Conservation (phyloP, 2,329 filamentous ascomycete genomes). For the Aspergillus intermedius region DNA sequence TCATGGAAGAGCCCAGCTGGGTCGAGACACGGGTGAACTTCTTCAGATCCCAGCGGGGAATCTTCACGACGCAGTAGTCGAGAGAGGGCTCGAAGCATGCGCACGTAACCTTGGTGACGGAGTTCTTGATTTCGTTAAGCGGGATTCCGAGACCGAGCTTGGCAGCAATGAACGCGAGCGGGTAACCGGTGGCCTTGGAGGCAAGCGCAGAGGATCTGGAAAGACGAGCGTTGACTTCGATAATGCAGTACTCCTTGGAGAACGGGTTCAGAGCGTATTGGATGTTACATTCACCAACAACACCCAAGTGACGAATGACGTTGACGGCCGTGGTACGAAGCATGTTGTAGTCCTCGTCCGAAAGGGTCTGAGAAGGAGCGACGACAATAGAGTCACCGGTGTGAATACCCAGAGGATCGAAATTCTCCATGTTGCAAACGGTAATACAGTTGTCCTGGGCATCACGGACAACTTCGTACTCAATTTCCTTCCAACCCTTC, state of each 20-base stretch:
- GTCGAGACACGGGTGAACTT: conserved; percentile 98
- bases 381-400: conserved; percentile 98
- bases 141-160: conserved; percentile 94
- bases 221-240: conserved; percentile 95
- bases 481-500: conserved; percentile 99
- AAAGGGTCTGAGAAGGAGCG: conserved; percentile 91
- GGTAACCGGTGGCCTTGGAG: conserved; percentile 95
- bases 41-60: conserved; percentile 97
- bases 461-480: conserved; percentile 97
- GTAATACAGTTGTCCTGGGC: conserved; percentile 97
- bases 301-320: conserved; percentile 91
- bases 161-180: conserved; percentile 89
- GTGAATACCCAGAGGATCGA: conserved; percentile 94
- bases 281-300: conserved; percentile 98
- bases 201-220: conserved; percentile 92
- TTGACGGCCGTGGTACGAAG: conserved; percentile 93
- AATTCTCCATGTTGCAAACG: conserved; percentile 99
- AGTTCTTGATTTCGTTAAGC: conserved; percentile 92
- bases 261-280: conserved; percentile 96
- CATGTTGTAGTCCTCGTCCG: conserved; percentile 99
- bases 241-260: conserved; percentile 95
- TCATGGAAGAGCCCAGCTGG: conserved; percentile 95
- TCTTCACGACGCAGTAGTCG: conserved; percentile 98
- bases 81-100: conserved; percentile 98
- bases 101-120: conserved; percentile 89